Evolutionary conservation across 1,139 yeast species (phyloP), one percentile per base, ranked within the genome.

Genomic region (Nakaseomyces kungkrabaensis): DNA sequence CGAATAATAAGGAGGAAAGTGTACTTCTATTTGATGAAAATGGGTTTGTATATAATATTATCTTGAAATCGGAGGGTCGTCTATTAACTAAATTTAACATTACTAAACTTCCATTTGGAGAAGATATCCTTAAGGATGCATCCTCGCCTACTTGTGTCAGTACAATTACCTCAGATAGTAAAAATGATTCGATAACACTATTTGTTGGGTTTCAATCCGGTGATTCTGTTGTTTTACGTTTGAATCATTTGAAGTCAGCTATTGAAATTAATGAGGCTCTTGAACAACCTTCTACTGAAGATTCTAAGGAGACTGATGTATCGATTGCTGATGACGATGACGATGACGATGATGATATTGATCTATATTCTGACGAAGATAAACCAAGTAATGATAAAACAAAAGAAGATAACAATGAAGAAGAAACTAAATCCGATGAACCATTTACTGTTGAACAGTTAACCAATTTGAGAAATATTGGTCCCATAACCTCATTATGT

Each of bases 401-500:
- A 37, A 37, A 29, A 7, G 49, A 47, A 8, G 54, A 49, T n/a
- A 40, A 31, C 26, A 61, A 62, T 13, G 66, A 65, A 9, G 67
- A 72, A 4, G 55, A 62, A 7, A 62, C 74, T 1, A 62, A 62
- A 42, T 59, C 59, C 1, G 60, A 60, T 1, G 50, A 50, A 24
- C 67, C 67, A 4, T 68, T 68, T 45, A 70, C 70, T 47, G 76
- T 79, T 48, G 65, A 67, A 13, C 57, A 72, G 10, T 70, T 76
- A 42, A 95, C 88, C 56, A 68, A 69, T 3, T 67, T 90, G 26
- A 62, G 74, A 3, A 85, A 83, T 58, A 73, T 78, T 57, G 96
- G 97, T 0, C 96, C 96, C 0, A 72, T 86, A 10, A 74, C 87
- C 2, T 79, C 82, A 45, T 75, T 89, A 56, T 75, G 89, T 0